Base-by-base conservation (phyloP, 306 rosid genomes). In the Malus asiatica region DNA sequence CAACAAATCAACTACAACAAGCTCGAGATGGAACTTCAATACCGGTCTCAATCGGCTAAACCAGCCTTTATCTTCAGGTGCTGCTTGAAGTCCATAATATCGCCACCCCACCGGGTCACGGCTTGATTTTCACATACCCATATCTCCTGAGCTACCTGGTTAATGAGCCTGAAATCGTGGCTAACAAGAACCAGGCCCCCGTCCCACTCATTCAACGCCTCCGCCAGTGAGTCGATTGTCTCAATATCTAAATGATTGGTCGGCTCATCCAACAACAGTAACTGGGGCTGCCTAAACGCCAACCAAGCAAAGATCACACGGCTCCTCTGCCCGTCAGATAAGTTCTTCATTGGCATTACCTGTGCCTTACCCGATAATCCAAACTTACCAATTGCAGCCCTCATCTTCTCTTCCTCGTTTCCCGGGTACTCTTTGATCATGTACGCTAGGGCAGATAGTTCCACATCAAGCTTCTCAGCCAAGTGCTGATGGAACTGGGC, bases 181-280 rank as follows among this genome's bases (percentile, higher is more conserved):
- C 99, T 96, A 60, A 96, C 98, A 68, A 96, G 98, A 67, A 96
- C 99, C 88, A 96, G 0, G 20, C 99, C 99, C 61, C 99, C 99
- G 71, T 96, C 99, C 99, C 99, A 92, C 84, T 96, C 99, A 55
- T 96, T 96, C 89, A 96, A 71, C 29, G 99, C 99, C 77, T 92
- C 99, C 0, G 99, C 99, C 83, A 96, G 75, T 0, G 99, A 96
- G 84, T 96, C 99, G 1, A 96, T 96, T 30, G 98, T 96, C 85
- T 96, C 98, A 6, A 92, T 96, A 86, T 96, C 99, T 84, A 96
- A 92, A 78, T 96, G 99, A 68, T 96, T 92, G 9, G 98, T 96
- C 22, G 99, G 99, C 84, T 96, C 99, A 76, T 96, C 98, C 78
- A 96, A 79, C 15, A 96, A 87, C 69, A 96, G 91, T 86, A 96